A percentile compares a stretch with the other conserved stretches of the same genome.
These are phyloP conservation scores for Ogataea nonfermentans DNA, from an alignment of 805 yeast genomes.

Conservation along the genomic window DNA sequence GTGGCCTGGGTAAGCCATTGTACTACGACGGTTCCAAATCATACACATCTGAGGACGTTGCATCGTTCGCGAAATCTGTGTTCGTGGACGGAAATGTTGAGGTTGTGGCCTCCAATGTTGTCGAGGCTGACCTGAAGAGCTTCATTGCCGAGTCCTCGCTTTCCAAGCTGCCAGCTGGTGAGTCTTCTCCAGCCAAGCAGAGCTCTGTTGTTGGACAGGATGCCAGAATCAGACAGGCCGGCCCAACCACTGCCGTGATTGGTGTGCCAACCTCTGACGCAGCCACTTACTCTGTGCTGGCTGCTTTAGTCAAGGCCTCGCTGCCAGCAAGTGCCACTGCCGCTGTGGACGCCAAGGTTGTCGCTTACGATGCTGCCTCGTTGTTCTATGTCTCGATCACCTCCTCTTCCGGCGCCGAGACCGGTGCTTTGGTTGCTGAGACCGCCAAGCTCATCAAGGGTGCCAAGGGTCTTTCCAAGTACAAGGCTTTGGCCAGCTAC, in stretches of 20 bases:
- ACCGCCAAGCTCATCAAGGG: slow-evolving; percentile 51
- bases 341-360: slow-evolving; percentile 48
- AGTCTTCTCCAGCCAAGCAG: slow-evolving; percentile 39
- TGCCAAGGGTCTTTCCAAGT: slow-evolving; percentile 57
- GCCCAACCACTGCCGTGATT: slow-evolving; percentile 70
- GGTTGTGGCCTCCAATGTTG: slow-evolving; percentile 72
- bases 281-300: slow-evolving; percentile 65
- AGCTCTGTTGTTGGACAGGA: slow-evolving; percentile 61
- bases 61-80: slow-evolving; percentile 60
- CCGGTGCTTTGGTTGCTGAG: slow-evolving; percentile 58
- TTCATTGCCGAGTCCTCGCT: slow-evolving; percentile 69
- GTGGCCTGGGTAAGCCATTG: slow-evolving; percentile 83
- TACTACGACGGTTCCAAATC: slow-evolving; percentile 63
- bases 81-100: slow-evolving; percentile 71
- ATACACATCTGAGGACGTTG: slow-evolving; percentile 61
- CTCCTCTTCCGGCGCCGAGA: slow-evolving; percentile 57
- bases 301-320: slow-evolving; percentile 60
- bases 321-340: slow-evolving; percentile 51
- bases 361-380: slow-evolving; percentile 74
- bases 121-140: slow-evolving; percentile 62
- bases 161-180: slow-evolving; percentile 59
- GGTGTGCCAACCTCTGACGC: slow-evolving; percentile 78
- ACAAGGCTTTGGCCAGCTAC: slow-evolving; percentile 52
- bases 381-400: slow-evolving; percentile 70
- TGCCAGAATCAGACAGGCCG: slow-evolving; percentile 61